Conservation (phyloP, 1,284 basidiomycete species). For the Fereydounia khargensis region DNA sequence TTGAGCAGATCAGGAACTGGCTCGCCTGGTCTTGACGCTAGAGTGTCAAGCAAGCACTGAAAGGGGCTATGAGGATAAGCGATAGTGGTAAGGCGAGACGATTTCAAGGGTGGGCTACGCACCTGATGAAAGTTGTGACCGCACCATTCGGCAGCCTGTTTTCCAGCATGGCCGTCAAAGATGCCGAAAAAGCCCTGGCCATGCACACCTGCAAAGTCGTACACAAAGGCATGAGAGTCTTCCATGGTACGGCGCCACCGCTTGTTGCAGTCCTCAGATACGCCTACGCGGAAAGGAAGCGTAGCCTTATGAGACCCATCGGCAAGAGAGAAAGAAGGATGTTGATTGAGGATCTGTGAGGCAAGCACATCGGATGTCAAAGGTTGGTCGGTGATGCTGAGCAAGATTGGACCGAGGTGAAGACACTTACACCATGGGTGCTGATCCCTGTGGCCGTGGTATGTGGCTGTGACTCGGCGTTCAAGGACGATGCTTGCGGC, state of each 20-base stretch:
- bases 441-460: background rate
- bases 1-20: constrained; percentile 87
- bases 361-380: background rate
- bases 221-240: constrained; percentile 91
- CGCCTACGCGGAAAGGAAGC: constrained; percentile 68
- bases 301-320: constrained; percentile 1
- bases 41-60: constrained; percentile 59
- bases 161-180: constrained; percentile 98
- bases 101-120: background rate
- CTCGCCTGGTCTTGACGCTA: constrained; percentile 60
- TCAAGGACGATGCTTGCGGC: too few relatives aligned
- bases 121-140: constrained; percentile 89
- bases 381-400: background rate
- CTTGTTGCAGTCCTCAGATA: constrained; percentile 79
- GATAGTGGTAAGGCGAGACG: background rate
- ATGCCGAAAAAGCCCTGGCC: constrained; percentile 98
- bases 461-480: background rate
- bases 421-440: background rate
- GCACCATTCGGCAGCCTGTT: constrained; percentile 98
- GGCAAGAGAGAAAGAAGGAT: constrained; percentile 3
- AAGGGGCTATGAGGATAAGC: too few relatives aligned
- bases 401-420: background rate
- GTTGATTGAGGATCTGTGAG: constrained; percentile 21
- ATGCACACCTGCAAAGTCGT: constrained; percentile 82
- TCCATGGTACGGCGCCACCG: constrained; percentile 93